Conservation (phyloP, 148 eudicot species). For the Silene latifolia region DNA sequence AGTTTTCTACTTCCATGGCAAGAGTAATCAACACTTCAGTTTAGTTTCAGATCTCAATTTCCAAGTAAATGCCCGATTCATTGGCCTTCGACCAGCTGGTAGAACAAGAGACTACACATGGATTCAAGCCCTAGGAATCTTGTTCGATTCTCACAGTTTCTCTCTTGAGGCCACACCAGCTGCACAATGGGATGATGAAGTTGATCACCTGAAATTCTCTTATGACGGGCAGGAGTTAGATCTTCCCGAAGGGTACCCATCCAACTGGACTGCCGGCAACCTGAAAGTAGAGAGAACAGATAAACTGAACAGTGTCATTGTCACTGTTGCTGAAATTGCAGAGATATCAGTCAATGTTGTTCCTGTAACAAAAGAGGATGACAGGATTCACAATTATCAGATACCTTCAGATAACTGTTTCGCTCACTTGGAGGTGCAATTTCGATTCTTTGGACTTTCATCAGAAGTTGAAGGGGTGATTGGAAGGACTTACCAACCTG, state of each 20-base stretch:
- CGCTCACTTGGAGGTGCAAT: slow-evolving; percentile 63
- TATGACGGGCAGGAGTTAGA: slow-evolving; percentile 36
- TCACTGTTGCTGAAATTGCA: slow-evolving; percentile 35
- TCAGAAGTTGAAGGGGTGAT: slow-evolving; percentile 53
- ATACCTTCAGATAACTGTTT: slow-evolving; percentile 57
- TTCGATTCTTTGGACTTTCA: slow-evolving; percentile 45
- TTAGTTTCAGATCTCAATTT: slow-evolving; percentile 58
- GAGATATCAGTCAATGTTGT: slow-evolving; percentile 57
- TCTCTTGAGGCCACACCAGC: slow-evolving; percentile 54
- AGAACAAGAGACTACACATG: slow-evolving; percentile 59
- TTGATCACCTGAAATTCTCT: slow-evolving; percentile 56
- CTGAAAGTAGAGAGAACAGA: slow-evolving; percentile 49
- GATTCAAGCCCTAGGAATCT: slow-evolving; percentile 69
- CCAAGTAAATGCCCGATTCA: slow-evolving; percentile 70
- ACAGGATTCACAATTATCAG: slow-evolving; percentile 53
- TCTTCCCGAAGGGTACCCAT: slow-evolving; percentile 43
- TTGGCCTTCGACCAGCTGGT: slow-evolving; percentile 54
- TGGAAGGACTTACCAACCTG: slow-evolving; percentile 63
- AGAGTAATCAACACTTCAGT: slow-evolving; percentile 53
- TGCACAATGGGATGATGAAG: slow-evolving; percentile 43
- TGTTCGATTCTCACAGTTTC: slow-evolving; percentile 46
- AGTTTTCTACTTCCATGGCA: slow-evolving; percentile 76
- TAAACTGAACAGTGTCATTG: slow-evolving; percentile 42
- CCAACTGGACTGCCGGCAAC: slow-evolving; percentile 32
- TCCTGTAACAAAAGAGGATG: slow-evolving; percentile 59